These are phyloP conservation scores for Eruca vesicaria DNA, from an alignment of 441 rosid genomes.

Conservation along the genomic window DNA sequence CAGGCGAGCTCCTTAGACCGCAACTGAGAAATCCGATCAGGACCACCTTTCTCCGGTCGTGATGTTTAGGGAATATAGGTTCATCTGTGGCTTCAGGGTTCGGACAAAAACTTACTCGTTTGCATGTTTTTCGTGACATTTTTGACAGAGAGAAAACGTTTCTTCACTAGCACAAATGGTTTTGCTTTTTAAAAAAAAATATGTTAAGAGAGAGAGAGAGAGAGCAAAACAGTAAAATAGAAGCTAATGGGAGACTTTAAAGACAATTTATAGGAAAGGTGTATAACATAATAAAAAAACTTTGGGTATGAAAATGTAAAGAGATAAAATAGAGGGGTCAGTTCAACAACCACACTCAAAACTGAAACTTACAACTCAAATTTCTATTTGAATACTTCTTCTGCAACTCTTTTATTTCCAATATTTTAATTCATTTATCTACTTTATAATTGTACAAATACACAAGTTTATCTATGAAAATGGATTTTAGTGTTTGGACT, in stretches of 20 bases:
- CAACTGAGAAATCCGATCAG: constrained; percentile 47
- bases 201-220: background rate
- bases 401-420: background rate
- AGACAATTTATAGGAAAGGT: constrained; percentile 37
- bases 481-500: background rate
- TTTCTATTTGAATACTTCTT: background rate
- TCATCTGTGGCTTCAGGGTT: constrained; percentile 42
- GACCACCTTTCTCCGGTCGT: constrained; percentile 40
- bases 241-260: constrained; percentile 1
- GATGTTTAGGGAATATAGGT: constrained; percentile 43
- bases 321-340: constrained; percentile 13
- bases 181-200: too few species aligned
- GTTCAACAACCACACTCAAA: background rate
- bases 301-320: constrained; percentile 8
- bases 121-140: constrained; percentile 59
- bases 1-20: constrained; percentile 47
- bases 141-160: background rate
- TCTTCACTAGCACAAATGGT: too few species aligned
- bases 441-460: background rate
- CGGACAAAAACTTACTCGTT: constrained; percentile 65
- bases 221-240: background rate
- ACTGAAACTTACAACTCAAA: background rate
- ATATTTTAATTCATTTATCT: background rate
- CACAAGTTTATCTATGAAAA: background rate
- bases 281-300: background rate